Evolutionary conservation across 129 eudicot species (phyloP).

Genomic region (Glebionis coronaria): DNA sequence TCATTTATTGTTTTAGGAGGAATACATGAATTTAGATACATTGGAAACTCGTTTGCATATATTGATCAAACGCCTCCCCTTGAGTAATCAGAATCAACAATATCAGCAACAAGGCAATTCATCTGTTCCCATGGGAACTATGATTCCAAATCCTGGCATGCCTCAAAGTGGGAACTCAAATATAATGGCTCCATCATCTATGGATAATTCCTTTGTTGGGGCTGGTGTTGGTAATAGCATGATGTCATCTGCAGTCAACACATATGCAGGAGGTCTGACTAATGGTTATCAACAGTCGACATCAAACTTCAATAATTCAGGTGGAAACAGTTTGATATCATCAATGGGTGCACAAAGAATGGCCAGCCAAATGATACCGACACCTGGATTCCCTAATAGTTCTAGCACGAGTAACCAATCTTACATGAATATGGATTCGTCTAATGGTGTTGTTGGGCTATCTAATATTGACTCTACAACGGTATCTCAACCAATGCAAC

Average conservation of each 20-base stretch:
- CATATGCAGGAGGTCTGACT: conserved; percentile 48
- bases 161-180: conserved; percentile 66
- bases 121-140: conserved; percentile 58
- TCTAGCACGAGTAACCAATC: conserved; percentile 40
- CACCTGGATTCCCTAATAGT: conserved; percentile 72
- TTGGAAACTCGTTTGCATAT: conserved; percentile 64
- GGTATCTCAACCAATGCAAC: conserved; percentile 63
- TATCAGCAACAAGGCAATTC: conserved; percentile 55
- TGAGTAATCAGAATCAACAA: conserved; percentile 54
- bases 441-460: conserved; percentile 30
- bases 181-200: conserved; percentile 44
- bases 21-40: conserved; percentile 66
- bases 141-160: conserved; percentile 97
- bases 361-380: conserved; percentile 96
- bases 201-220: conserved; percentile 28
- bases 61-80: conserved; percentile 45
- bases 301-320: conserved; percentile 41
- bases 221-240: too few relatives aligned
- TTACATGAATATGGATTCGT: conserved; percentile 49
- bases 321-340: conserved; percentile 50
- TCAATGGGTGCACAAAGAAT: conserved; percentile 68
- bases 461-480: conserved; percentile 43
- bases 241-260: conserved; percentile 2
- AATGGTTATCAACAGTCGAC: conserved; percentile 69
- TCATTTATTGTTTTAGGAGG: conserved; percentile 48